Conservation (phyloP, 2,329 filamentous ascomycete species). For the Microcyclosporella mali region DNA sequence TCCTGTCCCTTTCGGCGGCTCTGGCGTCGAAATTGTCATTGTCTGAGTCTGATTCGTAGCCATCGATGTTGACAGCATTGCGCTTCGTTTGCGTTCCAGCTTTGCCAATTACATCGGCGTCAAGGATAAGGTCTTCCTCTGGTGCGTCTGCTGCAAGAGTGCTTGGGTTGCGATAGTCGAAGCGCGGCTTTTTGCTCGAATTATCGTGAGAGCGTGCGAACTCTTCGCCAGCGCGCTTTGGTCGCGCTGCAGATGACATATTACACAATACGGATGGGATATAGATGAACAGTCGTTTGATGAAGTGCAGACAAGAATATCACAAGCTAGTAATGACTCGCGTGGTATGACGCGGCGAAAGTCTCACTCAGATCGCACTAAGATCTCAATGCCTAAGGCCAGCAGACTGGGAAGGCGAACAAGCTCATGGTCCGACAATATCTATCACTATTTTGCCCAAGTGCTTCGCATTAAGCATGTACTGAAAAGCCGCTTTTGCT, state of each 20-base stretch:
- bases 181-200: conserved; percentile 73
- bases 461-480: conserved; percentile 43
- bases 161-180: conserved; percentile 91
- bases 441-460: conserved; percentile 37
- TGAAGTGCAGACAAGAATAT: too few relatives aligned
- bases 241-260: conserved; percentile 52
- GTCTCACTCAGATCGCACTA: too few relatives aligned
- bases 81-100: conserved; percentile 70
- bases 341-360: too few relatives aligned
- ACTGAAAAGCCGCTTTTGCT: conserved; percentile 44
- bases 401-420: too few relatives aligned
- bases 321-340: too few relatives aligned
- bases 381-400: background rate
- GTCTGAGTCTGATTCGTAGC: conserved; percentile 88
- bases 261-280: background rate
- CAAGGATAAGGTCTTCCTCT: conserved; percentile 64
- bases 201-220: conserved; percentile 69
- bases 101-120: conserved; percentile 85
- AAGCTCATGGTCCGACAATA: conserved; percentile 11
- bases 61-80: conserved; percentile 91
- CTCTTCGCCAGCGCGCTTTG: conserved; percentile 76
- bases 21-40: conserved; percentile 82
- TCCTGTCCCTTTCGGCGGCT: conserved; percentile 39
- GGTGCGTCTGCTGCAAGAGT: conserved; percentile 76
- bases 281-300: background rate